Conservation (phyloP, 2,329 filamentous ascomycete species). For the Diaporthe citri region DNA sequence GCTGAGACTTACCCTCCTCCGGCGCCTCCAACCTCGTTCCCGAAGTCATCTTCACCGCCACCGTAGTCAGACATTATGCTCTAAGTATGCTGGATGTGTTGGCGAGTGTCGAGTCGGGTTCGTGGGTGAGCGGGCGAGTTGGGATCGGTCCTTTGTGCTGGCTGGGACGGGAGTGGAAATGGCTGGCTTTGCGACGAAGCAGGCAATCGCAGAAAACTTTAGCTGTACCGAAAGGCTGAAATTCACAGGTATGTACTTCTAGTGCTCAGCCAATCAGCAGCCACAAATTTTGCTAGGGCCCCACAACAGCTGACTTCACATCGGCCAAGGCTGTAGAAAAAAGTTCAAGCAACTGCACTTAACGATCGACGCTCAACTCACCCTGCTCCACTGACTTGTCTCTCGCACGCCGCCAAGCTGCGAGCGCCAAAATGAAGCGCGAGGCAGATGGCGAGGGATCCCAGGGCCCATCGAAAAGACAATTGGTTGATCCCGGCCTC, state of each 20-base stretch:
- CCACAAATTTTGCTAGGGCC: not conserved
- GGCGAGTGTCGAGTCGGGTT: not conserved
- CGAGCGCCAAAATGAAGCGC: constrained; percentile 37
- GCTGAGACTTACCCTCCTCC: constrained; percentile 37
- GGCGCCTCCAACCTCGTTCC: constrained; percentile 42
- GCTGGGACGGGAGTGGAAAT: not conserved
- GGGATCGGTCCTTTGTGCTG: constrained; percentile 12
- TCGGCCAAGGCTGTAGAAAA: constrained; percentile 28
- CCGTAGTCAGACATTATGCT: constrained; percentile 79
- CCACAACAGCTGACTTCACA: constrained; percentile 3
- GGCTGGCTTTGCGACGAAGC: constrained; percentile 25
- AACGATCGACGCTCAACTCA: constrained; percentile 1
- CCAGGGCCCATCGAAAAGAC: constrained; percentile 16
- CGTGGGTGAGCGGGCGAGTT: not conserved
- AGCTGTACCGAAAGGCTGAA: constrained; percentile 33
- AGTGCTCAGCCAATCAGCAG: not conserved
- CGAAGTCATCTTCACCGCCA: constrained; percentile 61
- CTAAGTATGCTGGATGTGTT: not conserved
- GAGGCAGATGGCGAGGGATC: constrained; percentile 19
- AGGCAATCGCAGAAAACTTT: constrained; percentile 36
- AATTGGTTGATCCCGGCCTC: not conserved
- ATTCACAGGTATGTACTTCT: constrained; percentile 3
- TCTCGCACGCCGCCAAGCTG: constrained; percentile 1
- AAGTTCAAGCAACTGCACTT: not conserved
- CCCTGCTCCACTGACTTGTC: constrained; percentile 10